These are phyloP conservation scores for Chalciporus pseudorubinellus DNA, from an alignment of 768 basidiomycete genomes.

Conservation along the genomic window DNA sequence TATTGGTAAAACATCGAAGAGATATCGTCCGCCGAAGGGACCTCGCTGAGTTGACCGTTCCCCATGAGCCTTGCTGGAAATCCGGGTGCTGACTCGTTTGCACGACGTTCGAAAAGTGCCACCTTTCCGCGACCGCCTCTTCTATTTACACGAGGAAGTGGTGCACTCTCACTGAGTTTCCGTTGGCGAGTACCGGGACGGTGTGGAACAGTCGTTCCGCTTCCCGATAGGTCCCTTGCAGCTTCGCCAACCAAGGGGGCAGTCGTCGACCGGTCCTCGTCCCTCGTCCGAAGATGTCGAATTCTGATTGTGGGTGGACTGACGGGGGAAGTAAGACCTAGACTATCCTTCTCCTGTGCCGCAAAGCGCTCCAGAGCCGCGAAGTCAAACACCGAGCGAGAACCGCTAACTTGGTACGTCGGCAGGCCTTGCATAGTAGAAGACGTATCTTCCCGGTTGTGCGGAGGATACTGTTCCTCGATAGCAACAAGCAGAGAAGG, in stretches of 20 bases:
- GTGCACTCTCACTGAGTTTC: conserved; percentile 82
- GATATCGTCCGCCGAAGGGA: conserved; percentile 44
- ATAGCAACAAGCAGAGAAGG: conserved; percentile 41
- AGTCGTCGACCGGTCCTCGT: conserved; percentile 4
- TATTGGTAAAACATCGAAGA: conserved; percentile 17
- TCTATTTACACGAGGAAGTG: conserved; percentile 57
- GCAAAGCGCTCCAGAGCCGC: conserved; percentile 75
- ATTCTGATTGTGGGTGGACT: conserved; percentile 21
- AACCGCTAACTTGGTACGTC: conserved; percentile 62
- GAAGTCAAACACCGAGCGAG: conserved; percentile 69
- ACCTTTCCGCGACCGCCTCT: conserved; percentile 76
- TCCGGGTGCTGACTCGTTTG: conserved; percentile 47
- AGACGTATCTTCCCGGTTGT: conserved; percentile 30
- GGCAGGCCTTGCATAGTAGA: conserved; percentile 50
- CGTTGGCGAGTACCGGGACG: conserved; percentile 59
- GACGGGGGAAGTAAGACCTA: conserved; percentile 55
- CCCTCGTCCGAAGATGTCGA: conserved; percentile 9
- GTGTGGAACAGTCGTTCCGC: conserved; percentile 7
- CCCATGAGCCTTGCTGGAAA: conserved; percentile 39
- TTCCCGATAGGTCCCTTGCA: conserved; percentile 13
- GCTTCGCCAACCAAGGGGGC: not conserved
- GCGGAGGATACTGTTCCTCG: conserved; percentile 14
- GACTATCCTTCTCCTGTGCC: conserved; percentile 56
- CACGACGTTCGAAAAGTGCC: conserved; percentile 77
- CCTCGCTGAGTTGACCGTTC: conserved; percentile 33